These are phyloP conservation scores for Phytophthora uliginosa DNA, from an alignment of 352 stramenopile species.

Conservation along the genomic window DNA sequence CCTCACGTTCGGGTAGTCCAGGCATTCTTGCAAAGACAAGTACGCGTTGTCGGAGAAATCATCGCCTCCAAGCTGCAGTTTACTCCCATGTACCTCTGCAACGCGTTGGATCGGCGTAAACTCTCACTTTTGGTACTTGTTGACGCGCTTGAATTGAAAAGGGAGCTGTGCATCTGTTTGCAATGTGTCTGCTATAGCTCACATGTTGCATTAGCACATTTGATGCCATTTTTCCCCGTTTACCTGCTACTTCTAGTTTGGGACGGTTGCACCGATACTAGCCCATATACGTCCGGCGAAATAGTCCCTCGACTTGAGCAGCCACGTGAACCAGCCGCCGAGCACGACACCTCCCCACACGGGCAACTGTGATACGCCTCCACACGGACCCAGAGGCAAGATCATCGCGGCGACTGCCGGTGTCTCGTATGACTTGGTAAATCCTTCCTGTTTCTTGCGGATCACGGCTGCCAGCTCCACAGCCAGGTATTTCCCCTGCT, in stretches of 20 bases:
- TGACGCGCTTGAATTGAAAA: neutral
- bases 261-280: constrained; percentile 35
- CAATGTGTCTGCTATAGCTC: too few species aligned
- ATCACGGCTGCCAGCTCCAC: constrained; percentile 41
- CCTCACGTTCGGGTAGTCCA: neutral
- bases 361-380: constrained; percentile 63
- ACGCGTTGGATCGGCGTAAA: neutral
- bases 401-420: constrained; percentile 30
- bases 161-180: too few species aligned
- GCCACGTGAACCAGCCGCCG: constrained; percentile 58
- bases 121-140: neutral
- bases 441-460: constrained; percentile 26
- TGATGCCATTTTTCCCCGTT: neutral
- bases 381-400: constrained; percentile 57
- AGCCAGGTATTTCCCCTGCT: constrained; percentile 58
- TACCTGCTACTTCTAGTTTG: constrained; percentile 10
- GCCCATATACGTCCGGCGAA: constrained; percentile 46
- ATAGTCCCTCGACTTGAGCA: constrained; percentile 60
- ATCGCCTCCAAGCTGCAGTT: constrained; percentile 6
- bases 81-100: constrained; percentile 4
- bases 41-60: constrained; percentile 9
- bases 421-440: constrained; percentile 42
- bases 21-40: neutral
- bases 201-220: neutral
- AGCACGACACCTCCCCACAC: constrained; percentile 60